A percentile compares a stretch with the other conserved stretches of the same genome.
Evolutionary conservation across 106 monocot species (phyloP).

Genomic region (Apostasia ramifera): DNA sequence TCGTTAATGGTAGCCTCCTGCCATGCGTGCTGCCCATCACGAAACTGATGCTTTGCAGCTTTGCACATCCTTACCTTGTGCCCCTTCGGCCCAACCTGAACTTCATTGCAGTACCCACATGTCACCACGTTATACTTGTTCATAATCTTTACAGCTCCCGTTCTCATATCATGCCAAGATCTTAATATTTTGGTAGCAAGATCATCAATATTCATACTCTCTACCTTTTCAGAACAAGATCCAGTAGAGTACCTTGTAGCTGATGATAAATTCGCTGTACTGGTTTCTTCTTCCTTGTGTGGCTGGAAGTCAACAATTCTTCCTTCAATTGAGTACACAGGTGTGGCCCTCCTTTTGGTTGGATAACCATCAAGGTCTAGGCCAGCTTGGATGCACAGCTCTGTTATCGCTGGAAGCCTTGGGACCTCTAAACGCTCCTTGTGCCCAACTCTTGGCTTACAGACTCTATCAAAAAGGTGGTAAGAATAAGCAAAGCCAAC

Average conservation of each 20-base stretch:
- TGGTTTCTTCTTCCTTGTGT: conserved; percentile 15
- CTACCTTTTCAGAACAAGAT: conserved; percentile 12
- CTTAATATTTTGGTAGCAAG: conserved; percentile 30
- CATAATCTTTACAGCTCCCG: conserved; percentile 56
- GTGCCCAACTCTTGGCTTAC: conserved; percentile 62
- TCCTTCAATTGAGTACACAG: conserved; percentile 77
- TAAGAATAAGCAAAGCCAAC: conserved; percentile 62
- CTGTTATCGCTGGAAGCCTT: conserved; percentile 59
- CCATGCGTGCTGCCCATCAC: conserved; percentile 77
- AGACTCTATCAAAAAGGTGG: conserved; percentile 65
- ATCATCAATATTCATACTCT: conserved; percentile 14
- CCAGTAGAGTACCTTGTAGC: background rate
- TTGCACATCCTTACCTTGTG: conserved; percentile 83
- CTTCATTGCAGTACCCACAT: conserved; percentile 79
- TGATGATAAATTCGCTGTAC: background rate
- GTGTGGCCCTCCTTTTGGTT: conserved; percentile 47
- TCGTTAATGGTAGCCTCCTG: conserved; percentile 70
- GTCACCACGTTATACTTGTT: conserved; percentile 53
- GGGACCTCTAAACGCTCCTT: conserved; percentile 44
- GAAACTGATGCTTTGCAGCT: conserved; percentile 55
- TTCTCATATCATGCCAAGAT: conserved; percentile 50
- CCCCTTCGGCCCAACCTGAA: conserved; percentile 85
- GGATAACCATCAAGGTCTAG: conserved; percentile 54
- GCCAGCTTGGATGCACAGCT: conserved; percentile 84
- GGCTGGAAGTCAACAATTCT: conserved; percentile 68